phyloP scores from a whole-genome alignment of 2,329 filamentous ascomycete genomes.

The Fusarium nygamai region DNA sequence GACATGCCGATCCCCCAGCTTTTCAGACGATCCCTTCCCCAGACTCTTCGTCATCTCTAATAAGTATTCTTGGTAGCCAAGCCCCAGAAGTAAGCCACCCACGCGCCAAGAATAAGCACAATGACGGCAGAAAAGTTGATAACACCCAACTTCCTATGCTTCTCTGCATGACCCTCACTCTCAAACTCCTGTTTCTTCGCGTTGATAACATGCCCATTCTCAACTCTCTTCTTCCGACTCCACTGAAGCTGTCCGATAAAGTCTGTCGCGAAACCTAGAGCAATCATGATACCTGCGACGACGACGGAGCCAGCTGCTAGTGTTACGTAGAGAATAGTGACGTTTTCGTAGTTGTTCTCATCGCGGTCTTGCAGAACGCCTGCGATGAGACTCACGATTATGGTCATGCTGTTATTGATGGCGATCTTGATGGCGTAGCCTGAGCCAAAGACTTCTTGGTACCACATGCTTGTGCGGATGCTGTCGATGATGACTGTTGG shows the following conservation, averaged over 20 bases:
- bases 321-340: constrained; percentile 65
- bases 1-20: neutral
- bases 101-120: constrained; percentile 60
- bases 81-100: constrained; percentile 70
- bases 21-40: neutral
- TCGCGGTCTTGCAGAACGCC: constrained; percentile 68
- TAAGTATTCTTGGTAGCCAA: constrained; percentile 59
- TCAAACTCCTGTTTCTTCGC: constrained; percentile 55
- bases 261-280: constrained; percentile 50
- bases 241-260: constrained; percentile 64
- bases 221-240: constrained; percentile 63
- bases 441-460: constrained; percentile 68
- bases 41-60: neutral
- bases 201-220: constrained; percentile 55
- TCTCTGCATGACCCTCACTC: constrained; percentile 43
- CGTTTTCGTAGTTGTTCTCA: constrained; percentile 64
- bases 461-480: constrained; percentile 68
- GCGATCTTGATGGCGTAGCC: constrained; percentile 69
- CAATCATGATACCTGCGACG: constrained; percentile 54
- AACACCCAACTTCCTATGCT: constrained; percentile 55
- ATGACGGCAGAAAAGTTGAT: constrained; percentile 56
- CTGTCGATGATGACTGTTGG: constrained; percentile 69
- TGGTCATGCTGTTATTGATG: constrained; percentile 71
- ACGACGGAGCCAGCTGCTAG: constrained; percentile 60
- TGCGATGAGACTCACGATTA: constrained; percentile 66